Base-by-base conservation (phyloP, 805 yeast species). In the Isabelozyma gotoi region DNA sequence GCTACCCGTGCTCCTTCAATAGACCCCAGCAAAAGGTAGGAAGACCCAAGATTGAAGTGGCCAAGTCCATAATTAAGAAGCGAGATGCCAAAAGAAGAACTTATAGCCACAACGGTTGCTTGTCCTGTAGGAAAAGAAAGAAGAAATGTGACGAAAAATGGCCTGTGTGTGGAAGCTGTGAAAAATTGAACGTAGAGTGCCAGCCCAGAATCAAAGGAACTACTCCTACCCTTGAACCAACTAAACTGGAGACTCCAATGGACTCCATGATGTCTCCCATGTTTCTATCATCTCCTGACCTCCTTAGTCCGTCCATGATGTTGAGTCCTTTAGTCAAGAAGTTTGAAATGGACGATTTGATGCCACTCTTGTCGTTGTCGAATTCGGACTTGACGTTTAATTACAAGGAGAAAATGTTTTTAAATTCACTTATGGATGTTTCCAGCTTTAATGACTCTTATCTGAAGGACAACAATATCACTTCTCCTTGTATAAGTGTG, bases 81-180 rank as follows among this genome's bases (percentile, higher is more conserved):
- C 15, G 15, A 15, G 17, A n/a, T 14, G 2, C 14, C 20, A 17
- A 40, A 35, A 41, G 37, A 37, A 36, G 40, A 24, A 48, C 36
- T 14, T 51, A 46, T 44, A 45, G 56, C 40, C 50, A 47, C 35
- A 49, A 40, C 41, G 58, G 56, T n/a, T 60, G 63, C 41, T 11
- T 19, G 5, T 43, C 48, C 3, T 60, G 65, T 41, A 49, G 54
- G 36, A 44, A 43, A 38, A 44, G 58, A 24, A 58, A 53, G 47
- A 51, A 51, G 43, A 57, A 53, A 32, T 60, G 65, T 41, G 62
- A 58, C 38, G 61, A 60, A 38, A 43, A 38, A 7, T 43, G 50
- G 33, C 61, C 63, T 34, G 46, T 44, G 5, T 60, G 65, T 42
- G 47, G 44, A 33, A 41, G 42, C 38, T 60, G 65, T 40, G 27